These are phyloP conservation scores for Lactuca saligna DNA, from an alignment of 129 eudicot genomes.

Conservation along the genomic window DNA sequence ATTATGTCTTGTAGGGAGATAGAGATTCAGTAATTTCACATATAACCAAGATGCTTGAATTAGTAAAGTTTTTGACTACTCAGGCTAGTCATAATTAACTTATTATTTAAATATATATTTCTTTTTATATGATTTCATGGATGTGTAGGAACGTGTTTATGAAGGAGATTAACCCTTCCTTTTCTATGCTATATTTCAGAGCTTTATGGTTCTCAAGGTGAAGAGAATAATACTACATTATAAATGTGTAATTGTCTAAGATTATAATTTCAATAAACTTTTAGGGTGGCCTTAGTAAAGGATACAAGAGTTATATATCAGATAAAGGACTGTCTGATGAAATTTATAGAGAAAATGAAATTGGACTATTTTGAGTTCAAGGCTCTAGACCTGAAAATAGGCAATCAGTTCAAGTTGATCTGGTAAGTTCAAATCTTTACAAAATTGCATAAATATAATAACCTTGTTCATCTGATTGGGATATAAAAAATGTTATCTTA, in stretches of 20 bases:
- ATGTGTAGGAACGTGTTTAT: constrained; percentile 62
- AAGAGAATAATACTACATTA: too few species aligned
- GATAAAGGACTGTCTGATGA: constrained; percentile 68
- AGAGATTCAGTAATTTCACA: constrained; percentile 59
- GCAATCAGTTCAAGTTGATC: constrained; percentile 96
- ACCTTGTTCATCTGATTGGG: too few species aligned
- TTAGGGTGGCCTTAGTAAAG: too few species aligned
- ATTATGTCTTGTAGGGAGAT: constrained; percentile 55
- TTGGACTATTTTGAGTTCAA: constrained; percentile 81
- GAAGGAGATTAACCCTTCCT: constrained; percentile 85
- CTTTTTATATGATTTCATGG: constrained; percentile 21
- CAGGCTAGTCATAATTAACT: constrained; percentile 45
- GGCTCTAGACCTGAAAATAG: constrained; percentile 95
- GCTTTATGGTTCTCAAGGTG: too few species aligned
- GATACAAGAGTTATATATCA: too few species aligned
- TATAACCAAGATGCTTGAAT: constrained; percentile 85
- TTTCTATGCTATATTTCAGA: constrained; percentile 47
- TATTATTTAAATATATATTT: background rate
- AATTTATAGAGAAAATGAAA: constrained; percentile 66
- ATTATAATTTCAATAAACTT: background rate
- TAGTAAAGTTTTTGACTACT: constrained; percentile 77
- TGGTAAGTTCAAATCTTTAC: constrained; percentile 42
- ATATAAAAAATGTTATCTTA: too few species aligned
- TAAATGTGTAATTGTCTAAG: background rate
- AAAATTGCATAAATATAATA: background rate